Conservation (phyloP, 371 early-diverging fungal species). For the Apophysomyces sp. region DNA sequence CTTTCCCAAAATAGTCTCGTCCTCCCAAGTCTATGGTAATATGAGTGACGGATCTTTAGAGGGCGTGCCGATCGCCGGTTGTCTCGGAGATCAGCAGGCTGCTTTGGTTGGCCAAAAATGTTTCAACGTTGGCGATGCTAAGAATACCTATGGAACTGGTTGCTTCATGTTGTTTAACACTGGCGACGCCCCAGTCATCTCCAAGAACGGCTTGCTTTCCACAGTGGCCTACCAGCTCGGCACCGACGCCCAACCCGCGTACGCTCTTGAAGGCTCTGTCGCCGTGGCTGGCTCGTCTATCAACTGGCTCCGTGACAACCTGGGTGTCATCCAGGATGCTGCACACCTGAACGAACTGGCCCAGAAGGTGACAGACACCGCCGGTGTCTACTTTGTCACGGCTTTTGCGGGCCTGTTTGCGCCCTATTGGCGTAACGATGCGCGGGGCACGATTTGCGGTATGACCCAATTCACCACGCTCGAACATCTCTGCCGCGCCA, state of each 20-base stretch:
- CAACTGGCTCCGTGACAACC: constrained; percentile 89
- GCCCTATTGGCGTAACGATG: constrained; percentile 94
- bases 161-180: constrained; percentile 97
- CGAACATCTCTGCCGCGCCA: constrained; percentile 86
- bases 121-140: constrained; percentile 67
- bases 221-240: constrained; percentile 94
- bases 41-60: constrained; percentile 55
- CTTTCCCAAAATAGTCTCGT: constrained; percentile 85
- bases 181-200: constrained; percentile 73
- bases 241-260: constrained; percentile 57
- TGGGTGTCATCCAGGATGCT: constrained; percentile 73
- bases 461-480: constrained; percentile 86
- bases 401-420: constrained; percentile 95
- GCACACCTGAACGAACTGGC: constrained; percentile 65
- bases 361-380: constrained; percentile 67
- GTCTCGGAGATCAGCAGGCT: constrained; percentile 96
- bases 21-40: constrained; percentile 81
- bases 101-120: constrained; percentile 96
- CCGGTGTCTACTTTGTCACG: constrained; percentile 95
- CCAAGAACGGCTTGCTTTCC: constrained; percentile 85
- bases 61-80: constrained; percentile 79
- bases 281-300: constrained; percentile 93
- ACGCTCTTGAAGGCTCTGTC: constrained; percentile 95
- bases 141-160: constrained; percentile 97
- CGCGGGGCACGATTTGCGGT: constrained; percentile 88